Base-by-base conservation (phyloP, 2,329 filamentous ascomycete species). In the Incumbomyces delicatus region DNA sequence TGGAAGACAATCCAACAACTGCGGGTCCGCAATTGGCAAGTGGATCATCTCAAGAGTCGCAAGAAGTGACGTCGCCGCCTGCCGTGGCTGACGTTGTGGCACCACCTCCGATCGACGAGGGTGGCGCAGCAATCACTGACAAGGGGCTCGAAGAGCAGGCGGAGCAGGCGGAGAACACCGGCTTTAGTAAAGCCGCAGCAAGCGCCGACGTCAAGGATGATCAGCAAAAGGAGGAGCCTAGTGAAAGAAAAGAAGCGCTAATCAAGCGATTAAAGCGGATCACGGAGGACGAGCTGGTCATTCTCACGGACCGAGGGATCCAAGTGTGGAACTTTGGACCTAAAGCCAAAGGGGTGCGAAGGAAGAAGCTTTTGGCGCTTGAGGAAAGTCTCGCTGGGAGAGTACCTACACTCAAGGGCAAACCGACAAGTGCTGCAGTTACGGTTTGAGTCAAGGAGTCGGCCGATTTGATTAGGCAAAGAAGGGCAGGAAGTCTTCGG, bases 261-360 rank as follows among this genome's bases (percentile, higher is more conserved):
- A 18, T 38, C 6, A 41, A 31, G 22, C 44, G n/a, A 14, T 12
- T 29, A 11, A 50, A 49, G 45, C 14, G 48, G 42, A 39, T 35
- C n/a, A 50, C 48, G 10, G 66, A 68, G 50, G 54, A 69, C 47
- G 63, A 68, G 47, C 50, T 70, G 18, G 41, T 67, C 48, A 62
- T 61, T 7, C 53, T 70, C 42, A 70, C 68, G 11, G 67, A 70
- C 53, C 60, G 61, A 35, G 68, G 67, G 7, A 37, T 70, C 18
- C 60, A 69, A 58, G 51, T 58, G 2, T 63, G 65, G 61, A 50
- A 63, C 52, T 51, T 70, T 20, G 51, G 60, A n/a, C 56, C 61
- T 11, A 44, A 51, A 27, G 60, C 60, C 2, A 56, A 46, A 36
- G 58, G 61, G 2, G 55, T 48, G 32, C 57, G 58, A 46, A 49